phyloP scores from a whole-genome alignment of 495 filamentous ascomycete species.

The Penicillium herquei region DNA sequence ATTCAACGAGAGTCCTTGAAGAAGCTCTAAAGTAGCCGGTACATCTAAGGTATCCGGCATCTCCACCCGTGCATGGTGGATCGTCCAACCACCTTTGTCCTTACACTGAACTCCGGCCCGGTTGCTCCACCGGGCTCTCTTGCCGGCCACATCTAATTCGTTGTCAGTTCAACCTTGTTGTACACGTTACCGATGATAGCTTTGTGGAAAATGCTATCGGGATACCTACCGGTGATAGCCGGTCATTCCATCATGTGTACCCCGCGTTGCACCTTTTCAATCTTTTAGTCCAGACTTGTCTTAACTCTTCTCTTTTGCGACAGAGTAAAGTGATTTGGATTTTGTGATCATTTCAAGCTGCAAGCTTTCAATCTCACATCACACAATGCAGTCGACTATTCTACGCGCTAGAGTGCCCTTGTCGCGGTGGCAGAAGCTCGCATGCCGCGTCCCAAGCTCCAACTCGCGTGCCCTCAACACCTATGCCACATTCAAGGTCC shows the following conservation, averaged over 20 bases:
- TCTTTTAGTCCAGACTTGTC: neutral
- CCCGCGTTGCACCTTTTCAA: conserved; percentile 21
- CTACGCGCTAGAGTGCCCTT: conserved; percentile 33
- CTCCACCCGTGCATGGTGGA: neutral
- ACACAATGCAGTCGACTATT: conserved; percentile 37
- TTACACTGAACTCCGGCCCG: conserved; percentile 16
- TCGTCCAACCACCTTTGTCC: conserved; percentile 5
- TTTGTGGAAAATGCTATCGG: neutral
- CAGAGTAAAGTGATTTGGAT: neutral
- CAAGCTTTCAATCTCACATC: conserved; percentile 5
- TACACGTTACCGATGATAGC: conserved; percentile 1
- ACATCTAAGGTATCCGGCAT: neutral
- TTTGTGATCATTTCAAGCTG: neutral
- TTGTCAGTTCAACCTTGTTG: neutral
- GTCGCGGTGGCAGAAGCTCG: conserved; percentile 21
- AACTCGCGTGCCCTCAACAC: conserved; percentile 39
- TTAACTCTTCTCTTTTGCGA: conserved; percentile 1
- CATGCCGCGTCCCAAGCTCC: conserved; percentile 26
- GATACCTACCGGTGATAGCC: conserved; percentile 22
- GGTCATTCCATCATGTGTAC: conserved; percentile 24
- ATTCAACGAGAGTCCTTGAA: too few species aligned
- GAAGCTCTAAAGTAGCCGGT: neutral
- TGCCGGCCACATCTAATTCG: conserved; percentile 22
- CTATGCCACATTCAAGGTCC: conserved; percentile 82
- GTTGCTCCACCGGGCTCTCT: conserved; percentile 23